These are phyloP conservation scores for Opeltia flavorubescens DNA, from an alignment of 495 filamentous ascomycete genomes.

Conservation along the genomic window DNA sequence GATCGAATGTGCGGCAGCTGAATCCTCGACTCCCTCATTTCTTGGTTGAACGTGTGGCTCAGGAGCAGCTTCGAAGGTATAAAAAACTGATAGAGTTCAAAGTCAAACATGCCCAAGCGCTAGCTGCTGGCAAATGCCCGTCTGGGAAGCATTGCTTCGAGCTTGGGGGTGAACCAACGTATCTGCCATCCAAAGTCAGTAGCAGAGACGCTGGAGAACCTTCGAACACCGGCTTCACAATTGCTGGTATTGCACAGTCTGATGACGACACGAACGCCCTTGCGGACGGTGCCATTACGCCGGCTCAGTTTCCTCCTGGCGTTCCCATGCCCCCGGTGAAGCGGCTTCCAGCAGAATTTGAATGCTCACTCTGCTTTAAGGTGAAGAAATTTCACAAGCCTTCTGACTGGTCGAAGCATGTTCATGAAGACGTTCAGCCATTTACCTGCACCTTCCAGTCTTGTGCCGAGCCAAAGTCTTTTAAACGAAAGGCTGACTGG, in stretches of 20 bases:
- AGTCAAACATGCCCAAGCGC: slow-evolving; percentile 51
- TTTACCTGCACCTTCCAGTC: slow-evolving; percentile 86
- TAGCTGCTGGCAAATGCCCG: slow-evolving; percentile 40
- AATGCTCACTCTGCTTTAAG: slow-evolving; percentile 83
- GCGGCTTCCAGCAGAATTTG: slow-evolving; percentile 75
- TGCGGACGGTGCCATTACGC: slow-evolving; percentile 52
- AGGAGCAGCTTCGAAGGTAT: slow-evolving; percentile 67
- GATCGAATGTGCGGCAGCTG: slow-evolving; percentile 53
- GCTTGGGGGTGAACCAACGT: slow-evolving; percentile 43
- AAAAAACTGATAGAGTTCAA: slow-evolving; percentile 61
- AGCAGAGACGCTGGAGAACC: slow-evolving; percentile 20
- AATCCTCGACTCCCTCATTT: slow-evolving; percentile 56
- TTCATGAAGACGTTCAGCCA: slow-evolving; percentile 89
- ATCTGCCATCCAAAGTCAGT: slow-evolving; percentile 28
- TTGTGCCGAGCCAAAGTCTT: slow-evolving; percentile 81
- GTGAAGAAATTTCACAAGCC: slow-evolving; percentile 87
- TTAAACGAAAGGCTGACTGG: slow-evolving; percentile 97
- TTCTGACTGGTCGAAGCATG: slow-evolving; percentile 96
- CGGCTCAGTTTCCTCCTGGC: slow-evolving; percentile 61
- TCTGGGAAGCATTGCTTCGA: slow-evolving; percentile 48
- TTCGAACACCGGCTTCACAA: slow-evolving; percentile 30
- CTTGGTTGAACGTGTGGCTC: slow-evolving; percentile 68
- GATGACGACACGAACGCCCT: slow-evolving; percentile 49
- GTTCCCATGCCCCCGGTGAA: slow-evolving; percentile 72
- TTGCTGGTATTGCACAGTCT: slow-evolving; percentile 26